phyloP scores from a whole-genome alignment of 805 yeast species.

The Metschnikowia amazonensis region DNA sequence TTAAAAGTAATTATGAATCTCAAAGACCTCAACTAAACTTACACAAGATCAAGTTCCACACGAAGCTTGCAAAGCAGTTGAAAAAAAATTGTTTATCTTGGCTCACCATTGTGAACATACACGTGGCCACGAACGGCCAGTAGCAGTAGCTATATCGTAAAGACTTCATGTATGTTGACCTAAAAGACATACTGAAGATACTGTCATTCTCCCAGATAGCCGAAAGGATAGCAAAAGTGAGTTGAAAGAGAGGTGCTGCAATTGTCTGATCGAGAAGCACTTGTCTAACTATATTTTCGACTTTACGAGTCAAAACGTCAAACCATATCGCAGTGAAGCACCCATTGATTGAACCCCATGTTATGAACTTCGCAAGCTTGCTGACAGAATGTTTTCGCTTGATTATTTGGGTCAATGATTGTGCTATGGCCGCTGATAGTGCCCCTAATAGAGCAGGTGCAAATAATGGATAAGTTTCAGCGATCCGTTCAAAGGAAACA shows the following conservation, averaged over 20 bases:
- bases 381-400: constrained; percentile 30
- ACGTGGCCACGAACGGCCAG: constrained; percentile 57
- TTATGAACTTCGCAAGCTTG: constrained; percentile 42
- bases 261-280: constrained; percentile 51
- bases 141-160: constrained; percentile 50
- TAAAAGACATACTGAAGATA: constrained; percentile 20
- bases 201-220: constrained; percentile 52
- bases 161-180: constrained; percentile 40
- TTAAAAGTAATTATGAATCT: not conserved
- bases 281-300: constrained; percentile 36
- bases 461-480: constrained; percentile 22
- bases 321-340: constrained; percentile 54
- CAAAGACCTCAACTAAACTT: constrained; percentile 7
- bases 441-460: constrained; percentile 40
- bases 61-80: constrained; percentile 52
- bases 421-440: constrained; percentile 41
- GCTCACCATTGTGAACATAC: constrained; percentile 48
- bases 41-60: constrained; percentile 51
- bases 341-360: constrained; percentile 64
- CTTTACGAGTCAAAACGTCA: constrained; percentile 36
- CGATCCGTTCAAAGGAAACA: constrained; percentile 26
- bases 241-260: constrained; percentile 55
- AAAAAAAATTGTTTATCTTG: constrained; percentile 52
- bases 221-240: constrained; percentile 45
- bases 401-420: constrained; percentile 34